Conservation (phyloP, 176 grass and related monocot species). For the Puya raimondii region DNA sequence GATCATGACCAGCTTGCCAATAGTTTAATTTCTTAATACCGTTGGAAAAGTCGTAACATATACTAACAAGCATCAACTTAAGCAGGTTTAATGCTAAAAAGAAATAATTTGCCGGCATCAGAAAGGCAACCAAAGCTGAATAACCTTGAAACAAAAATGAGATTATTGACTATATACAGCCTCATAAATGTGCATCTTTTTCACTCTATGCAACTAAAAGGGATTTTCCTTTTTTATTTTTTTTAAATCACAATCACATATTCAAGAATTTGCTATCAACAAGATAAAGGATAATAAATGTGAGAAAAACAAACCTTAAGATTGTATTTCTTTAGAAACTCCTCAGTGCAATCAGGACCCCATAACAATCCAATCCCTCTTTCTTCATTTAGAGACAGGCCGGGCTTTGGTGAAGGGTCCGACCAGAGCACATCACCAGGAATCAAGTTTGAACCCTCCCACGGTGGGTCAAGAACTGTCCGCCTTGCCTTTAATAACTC, state of each 20-base stretch:
- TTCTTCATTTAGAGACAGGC: conserved; percentile 75
- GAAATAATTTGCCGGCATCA: too few species aligned
- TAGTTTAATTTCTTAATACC: too few species aligned
- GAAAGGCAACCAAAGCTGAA: not conserved
- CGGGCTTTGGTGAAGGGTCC: conserved; percentile 59
- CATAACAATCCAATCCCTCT: conserved; percentile 98
- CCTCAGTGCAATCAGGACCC: conserved; percentile 94
- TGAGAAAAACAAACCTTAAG: conserved; percentile 55
- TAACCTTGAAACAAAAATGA: not conserved
- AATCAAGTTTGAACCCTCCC: conserved; percentile 84
- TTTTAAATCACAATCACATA: too few species aligned
- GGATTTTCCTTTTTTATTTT: not conserved
- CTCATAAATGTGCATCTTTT: not conserved
- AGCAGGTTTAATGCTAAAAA: not conserved
- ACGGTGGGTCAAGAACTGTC: conserved; percentile 87
- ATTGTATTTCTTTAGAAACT: conserved; percentile 71
- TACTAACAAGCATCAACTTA: not conserved
- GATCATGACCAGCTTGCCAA: too few species aligned
- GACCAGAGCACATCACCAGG: conserved; percentile 98
- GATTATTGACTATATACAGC: too few species aligned
- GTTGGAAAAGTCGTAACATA: not conserved
- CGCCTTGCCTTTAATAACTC: conserved; percentile 81
- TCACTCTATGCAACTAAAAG: not conserved
- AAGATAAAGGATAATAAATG: conserved; percentile 12
- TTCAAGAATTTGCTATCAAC: not conserved